A percentile compares a stretch with the other conserved stretches of the same genome.
Conservation (phyloP, 768 basidiomycete species). For the Pisolithus albus region DNA sequence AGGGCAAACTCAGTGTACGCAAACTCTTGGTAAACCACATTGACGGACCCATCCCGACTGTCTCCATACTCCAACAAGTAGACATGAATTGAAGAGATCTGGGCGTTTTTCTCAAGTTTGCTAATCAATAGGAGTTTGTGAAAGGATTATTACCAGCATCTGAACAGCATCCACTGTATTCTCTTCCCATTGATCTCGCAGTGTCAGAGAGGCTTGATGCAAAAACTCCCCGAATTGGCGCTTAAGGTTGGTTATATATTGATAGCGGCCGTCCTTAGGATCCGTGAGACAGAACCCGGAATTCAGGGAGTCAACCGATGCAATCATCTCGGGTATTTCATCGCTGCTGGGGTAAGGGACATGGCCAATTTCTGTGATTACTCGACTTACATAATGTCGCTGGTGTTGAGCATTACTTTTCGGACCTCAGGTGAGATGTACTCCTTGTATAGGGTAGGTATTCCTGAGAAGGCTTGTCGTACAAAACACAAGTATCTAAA, state of each 20-base stretch:
- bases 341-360: slow-evolving; percentile 40
- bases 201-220: slow-evolving; percentile 56
- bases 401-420: slow-evolving; percentile 37
- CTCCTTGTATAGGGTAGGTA: slow-evolving; percentile 65
- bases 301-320: slow-evolving; percentile 49
- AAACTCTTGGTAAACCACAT: slow-evolving; percentile 5
- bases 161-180: slow-evolving; percentile 83
- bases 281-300: slow-evolving; percentile 70
- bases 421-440: slow-evolving; percentile 44
- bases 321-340: slow-evolving; percentile 75
- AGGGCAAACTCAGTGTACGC: neutral
- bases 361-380: neutral
- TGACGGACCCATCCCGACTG: slow-evolving; percentile 45
- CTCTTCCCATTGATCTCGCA: slow-evolving; percentile 60
- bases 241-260: slow-evolving; percentile 51
- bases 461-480: slow-evolving; percentile 69
- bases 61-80: slow-evolving; percentile 74
- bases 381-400: slow-evolving; percentile 61
- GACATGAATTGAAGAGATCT: slow-evolving; percentile 56
- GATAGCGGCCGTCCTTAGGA: slow-evolving; percentile 67
- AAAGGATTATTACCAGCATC: slow-evolving; percentile 55
- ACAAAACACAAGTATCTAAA: slow-evolving; percentile 60
- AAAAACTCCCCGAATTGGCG: slow-evolving; percentile 61
- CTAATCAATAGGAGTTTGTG: slow-evolving; percentile 50
- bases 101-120: slow-evolving; percentile 52